These are phyloP conservation scores for Mytilinidion resinicola DNA, from an alignment of 495 filamentous ascomycete genomes.

Conservation along the genomic window DNA sequence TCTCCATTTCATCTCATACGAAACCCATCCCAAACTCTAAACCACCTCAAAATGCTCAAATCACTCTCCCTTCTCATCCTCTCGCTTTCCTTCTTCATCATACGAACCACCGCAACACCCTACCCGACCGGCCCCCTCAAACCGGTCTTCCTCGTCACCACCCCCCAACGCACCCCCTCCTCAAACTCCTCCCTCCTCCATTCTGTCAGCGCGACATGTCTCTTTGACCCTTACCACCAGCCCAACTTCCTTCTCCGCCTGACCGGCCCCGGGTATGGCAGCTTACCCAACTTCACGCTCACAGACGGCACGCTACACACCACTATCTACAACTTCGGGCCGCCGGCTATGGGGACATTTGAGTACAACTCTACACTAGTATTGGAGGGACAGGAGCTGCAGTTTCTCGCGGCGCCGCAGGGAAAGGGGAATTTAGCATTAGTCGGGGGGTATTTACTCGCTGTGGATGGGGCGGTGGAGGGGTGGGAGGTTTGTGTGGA, in stretches of 20 bases:
- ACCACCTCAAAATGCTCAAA: neutral
- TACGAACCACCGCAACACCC: neutral
- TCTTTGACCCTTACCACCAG: conserved; percentile 28
- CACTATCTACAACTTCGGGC: conserved; percentile 4
- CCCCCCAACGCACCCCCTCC: conserved; percentile 3
- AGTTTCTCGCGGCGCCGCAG: conserved; percentile 15
- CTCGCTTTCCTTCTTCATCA: neutral
- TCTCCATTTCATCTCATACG: too few species aligned
- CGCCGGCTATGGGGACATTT: conserved; percentile 19
- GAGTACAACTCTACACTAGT: conserved; percentile 28
- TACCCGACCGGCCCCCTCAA: neutral
- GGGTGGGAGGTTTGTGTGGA: conserved; percentile 31
- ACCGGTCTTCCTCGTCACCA: conserved; percentile 19
- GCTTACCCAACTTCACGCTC: conserved; percentile 30
- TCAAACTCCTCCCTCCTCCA: conserved; percentile 8
- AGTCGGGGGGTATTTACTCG: conserved; percentile 26
- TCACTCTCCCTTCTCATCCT: neutral
- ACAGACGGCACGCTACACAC: conserved; percentile 24
- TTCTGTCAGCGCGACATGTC: conserved; percentile 16
- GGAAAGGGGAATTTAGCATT: conserved; percentile 23
- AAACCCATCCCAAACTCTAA: too few species aligned
- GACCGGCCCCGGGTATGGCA: conserved; percentile 28
- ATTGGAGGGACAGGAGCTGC: conserved; percentile 13
- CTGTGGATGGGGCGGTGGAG: conserved; percentile 24
- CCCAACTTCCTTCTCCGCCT: conserved; percentile 25